Evolutionary conservation across 2,329 filamentous ascomycete species (phyloP).

Genomic region (Hymenoscyphus fructigenus): DNA sequence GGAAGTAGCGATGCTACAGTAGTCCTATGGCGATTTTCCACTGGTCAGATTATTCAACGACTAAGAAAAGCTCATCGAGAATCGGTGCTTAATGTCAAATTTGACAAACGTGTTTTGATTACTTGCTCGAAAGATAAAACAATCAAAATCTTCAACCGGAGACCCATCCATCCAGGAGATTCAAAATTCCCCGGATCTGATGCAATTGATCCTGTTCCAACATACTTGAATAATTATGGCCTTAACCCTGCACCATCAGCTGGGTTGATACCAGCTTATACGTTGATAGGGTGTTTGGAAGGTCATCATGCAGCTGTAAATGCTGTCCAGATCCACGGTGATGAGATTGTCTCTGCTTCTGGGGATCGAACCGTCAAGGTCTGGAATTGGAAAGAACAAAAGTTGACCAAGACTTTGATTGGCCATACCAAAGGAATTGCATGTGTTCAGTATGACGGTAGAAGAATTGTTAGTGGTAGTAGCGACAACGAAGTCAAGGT

Average conservation of each 20-base stretch:
- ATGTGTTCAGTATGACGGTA: slow-evolving; percentile 93
- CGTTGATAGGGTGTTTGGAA: slow-evolving; percentile 73
- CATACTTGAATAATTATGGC: slow-evolving; percentile 53
- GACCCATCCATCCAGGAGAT: slow-evolving; percentile 60
- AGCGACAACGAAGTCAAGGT: slow-evolving; percentile 96
- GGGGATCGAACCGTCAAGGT: slow-evolving; percentile 92
- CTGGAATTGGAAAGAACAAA: slow-evolving; percentile 84
- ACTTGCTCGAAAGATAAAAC: slow-evolving; percentile 97
- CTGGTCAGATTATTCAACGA: slow-evolving; percentile 76
- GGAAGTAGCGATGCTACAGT: slow-evolving; percentile 91
- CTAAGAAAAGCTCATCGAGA: slow-evolving; percentile 78
- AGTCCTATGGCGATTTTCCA: slow-evolving; percentile 92
- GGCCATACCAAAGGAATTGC: slow-evolving; percentile 95
- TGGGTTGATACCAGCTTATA: slow-evolving; percentile 63
- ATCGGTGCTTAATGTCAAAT: slow-evolving; percentile 89
- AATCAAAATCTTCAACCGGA: slow-evolving; percentile 94
- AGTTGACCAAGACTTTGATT: slow-evolving; percentile 73
- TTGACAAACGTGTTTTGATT: slow-evolving; percentile 86
- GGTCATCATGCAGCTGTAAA: slow-evolving; percentile 93
- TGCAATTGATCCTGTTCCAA: slow-evolving; percentile 52
- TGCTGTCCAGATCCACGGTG: slow-evolving; percentile 83
- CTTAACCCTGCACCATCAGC: slow-evolving; percentile 47
- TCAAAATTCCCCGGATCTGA: slow-evolving; percentile 49
- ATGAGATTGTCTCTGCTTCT: slow-evolving; percentile 90
- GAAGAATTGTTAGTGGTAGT: slow-evolving; percentile 90